These are phyloP conservation scores for Zygoascus tannicola DNA, from an alignment of 805 yeast genomes.

Conservation along the genomic window DNA sequence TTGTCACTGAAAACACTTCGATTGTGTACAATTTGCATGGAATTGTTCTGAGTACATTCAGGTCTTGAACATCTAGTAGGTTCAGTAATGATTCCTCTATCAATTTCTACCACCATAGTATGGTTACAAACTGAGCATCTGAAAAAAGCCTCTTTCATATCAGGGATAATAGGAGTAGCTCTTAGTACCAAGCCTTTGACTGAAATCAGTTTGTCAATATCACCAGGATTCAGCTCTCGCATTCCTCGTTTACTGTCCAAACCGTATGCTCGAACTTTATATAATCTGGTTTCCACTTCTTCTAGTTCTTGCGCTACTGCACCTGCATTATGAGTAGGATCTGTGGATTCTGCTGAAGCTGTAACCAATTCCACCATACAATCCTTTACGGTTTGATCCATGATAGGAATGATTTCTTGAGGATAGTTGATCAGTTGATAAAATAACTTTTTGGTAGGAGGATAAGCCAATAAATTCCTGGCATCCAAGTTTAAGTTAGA, in stretches of 20 bases:
- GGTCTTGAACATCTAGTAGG: slow-evolving; percentile 90
- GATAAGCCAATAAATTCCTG: slow-evolving; percentile 64
- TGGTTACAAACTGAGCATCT: slow-evolving; percentile 93
- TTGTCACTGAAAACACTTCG: slow-evolving; percentile 90
- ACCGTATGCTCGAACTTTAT: slow-evolving; percentile 84
- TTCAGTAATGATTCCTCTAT: slow-evolving; percentile 88
- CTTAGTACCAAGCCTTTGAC: slow-evolving; percentile 87
- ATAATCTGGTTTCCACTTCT: slow-evolving; percentile 70
- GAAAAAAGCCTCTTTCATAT: slow-evolving; percentile 95
- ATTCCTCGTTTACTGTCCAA: slow-evolving; percentile 66
- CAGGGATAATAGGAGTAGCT: slow-evolving; percentile 87
- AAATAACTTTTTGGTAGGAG: slow-evolving; percentile 67
- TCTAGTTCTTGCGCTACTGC: slow-evolving; percentile 35
- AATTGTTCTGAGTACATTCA: slow-evolving; percentile 69
- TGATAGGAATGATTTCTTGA: slow-evolving; percentile 91
- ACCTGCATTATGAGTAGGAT: background rate
- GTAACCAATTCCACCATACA: slow-evolving; percentile 50
- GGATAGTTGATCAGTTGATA: slow-evolving; percentile 87
- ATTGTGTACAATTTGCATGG: slow-evolving; percentile 87
- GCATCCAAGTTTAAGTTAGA: slow-evolving; percentile 82
- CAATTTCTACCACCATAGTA: slow-evolving; percentile 83
- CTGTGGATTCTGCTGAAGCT: slow-evolving; percentile 8
- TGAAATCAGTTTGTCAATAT: slow-evolving; percentile 85
- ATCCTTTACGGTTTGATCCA: slow-evolving; percentile 94
- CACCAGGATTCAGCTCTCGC: slow-evolving; percentile 89